phyloP scores from a whole-genome alignment of 2,329 filamentous ascomycete species.

The Zasmidium cellare region DNA sequence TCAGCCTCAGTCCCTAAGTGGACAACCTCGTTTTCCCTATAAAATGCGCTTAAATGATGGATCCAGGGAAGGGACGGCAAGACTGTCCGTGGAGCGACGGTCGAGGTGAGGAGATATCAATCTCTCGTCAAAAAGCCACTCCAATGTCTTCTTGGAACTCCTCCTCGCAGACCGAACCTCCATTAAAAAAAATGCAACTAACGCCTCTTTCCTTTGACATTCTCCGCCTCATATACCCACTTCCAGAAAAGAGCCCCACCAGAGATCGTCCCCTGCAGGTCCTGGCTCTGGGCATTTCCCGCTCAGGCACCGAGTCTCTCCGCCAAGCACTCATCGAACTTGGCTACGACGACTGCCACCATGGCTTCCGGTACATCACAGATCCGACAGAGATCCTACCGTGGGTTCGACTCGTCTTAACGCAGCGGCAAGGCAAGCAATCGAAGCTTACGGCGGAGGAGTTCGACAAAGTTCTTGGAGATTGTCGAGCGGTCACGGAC shows the following conservation, averaged over 20 bases:
- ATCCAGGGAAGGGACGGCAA: too few relatives aligned
- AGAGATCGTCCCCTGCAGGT: background rate
- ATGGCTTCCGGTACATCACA: slow-evolving; percentile 1
- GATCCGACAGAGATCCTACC: background rate
- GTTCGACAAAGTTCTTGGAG: slow-evolving; percentile 33
- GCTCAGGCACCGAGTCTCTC: slow-evolving; percentile 1
- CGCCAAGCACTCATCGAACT: slow-evolving; percentile 1
- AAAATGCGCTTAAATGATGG: too few relatives aligned
- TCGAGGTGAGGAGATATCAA: background rate
- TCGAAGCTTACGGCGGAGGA: slow-evolving; percentile 7
- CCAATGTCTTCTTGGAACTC: background rate
- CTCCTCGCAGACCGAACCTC: background rate
- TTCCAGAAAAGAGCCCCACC: background rate
- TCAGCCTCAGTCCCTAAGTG: too few relatives aligned
- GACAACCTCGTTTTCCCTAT: too few relatives aligned
- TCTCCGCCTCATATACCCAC: background rate
- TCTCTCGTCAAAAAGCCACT: background rate
- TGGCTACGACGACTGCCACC: background rate
- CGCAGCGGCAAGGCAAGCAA: background rate
- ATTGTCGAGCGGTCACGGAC: slow-evolving; percentile 35
- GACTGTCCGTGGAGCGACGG: too few relatives aligned
- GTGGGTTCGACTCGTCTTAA: background rate
- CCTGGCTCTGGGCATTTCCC: slow-evolving; percentile 1
- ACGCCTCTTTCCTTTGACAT: background rate
- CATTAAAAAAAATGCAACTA: background rate